These are phyloP conservation scores for Cladophialophora carrionii DNA, from an alignment of 2,329 filamentous ascomycete species.

Conservation along the genomic window DNA sequence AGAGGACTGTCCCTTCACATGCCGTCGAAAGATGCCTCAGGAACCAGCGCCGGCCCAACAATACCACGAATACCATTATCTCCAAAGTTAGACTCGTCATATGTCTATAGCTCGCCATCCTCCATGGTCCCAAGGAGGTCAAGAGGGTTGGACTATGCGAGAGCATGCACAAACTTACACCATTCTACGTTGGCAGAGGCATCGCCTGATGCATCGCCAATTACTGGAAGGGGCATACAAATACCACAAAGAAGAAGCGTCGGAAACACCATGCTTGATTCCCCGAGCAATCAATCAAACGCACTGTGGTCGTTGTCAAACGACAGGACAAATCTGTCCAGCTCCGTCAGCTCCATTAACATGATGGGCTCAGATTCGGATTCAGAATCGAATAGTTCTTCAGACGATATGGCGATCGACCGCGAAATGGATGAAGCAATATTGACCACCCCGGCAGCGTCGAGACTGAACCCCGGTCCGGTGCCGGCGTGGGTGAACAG, in stretches of 20 bases:
- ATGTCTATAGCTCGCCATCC: slow-evolving; percentile 82
- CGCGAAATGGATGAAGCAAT: slow-evolving; percentile 77
- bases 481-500: slow-evolving; percentile 54
- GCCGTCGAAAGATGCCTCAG: slow-evolving; percentile 53
- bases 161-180: slow-evolving; percentile 90
- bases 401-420: slow-evolving; percentile 60
- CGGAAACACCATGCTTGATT: slow-evolving; percentile 58
- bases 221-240: slow-evolving; percentile 68
- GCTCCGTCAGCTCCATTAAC: slow-evolving; percentile 78
- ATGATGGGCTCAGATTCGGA: slow-evolving; percentile 80
- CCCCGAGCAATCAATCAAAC: slow-evolving; percentile 61
- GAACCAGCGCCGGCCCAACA: slow-evolving; percentile 51
- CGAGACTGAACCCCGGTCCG: slow-evolving; percentile 58
- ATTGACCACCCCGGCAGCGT: slow-evolving; percentile 77
- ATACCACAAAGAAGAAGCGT: slow-evolving; percentile 60
- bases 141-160: slow-evolving; percentile 87
- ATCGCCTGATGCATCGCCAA: slow-evolving; percentile 87
- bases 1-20: slow-evolving; percentile 72
- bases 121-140: slow-evolving; percentile 88
- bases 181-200: slow-evolving; percentile 92
- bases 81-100: slow-evolving; percentile 80
- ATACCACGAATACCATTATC: slow-evolving; percentile 71
- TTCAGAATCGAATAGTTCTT: slow-evolving; percentile 68
- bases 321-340: slow-evolving; percentile 72
- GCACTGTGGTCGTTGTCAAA: slow-evolving; percentile 73